These are phyloP conservation scores for Nematodospora valgi DNA, from an alignment of 805 yeast species.

Conservation along the genomic window DNA sequence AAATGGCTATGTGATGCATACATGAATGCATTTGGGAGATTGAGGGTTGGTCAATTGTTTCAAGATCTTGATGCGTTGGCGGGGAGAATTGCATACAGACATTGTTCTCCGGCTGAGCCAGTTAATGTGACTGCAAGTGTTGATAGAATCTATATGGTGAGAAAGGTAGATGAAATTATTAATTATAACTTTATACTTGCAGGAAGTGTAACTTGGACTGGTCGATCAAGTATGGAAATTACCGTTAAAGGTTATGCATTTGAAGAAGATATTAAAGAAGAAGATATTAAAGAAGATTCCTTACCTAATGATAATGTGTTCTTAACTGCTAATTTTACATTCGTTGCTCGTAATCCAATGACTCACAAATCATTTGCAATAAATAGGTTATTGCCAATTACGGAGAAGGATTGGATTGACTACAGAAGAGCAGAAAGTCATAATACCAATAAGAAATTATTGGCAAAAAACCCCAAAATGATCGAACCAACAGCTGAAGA, in stretches of 20 bases:
- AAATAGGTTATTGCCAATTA: slow-evolving; percentile 71
- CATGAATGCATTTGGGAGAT: slow-evolving; percentile 85
- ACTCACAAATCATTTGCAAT: slow-evolving; percentile 89
- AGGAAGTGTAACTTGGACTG: slow-evolving; percentile 94
- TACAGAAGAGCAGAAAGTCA: slow-evolving; percentile 86
- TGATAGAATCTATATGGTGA: slow-evolving; percentile 84
- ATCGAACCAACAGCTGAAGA: slow-evolving; percentile 68
- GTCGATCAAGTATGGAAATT: slow-evolving; percentile 93
- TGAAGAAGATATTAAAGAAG: slow-evolving; percentile 51
- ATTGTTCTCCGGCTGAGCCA: slow-evolving; percentile 93
- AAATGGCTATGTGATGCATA: slow-evolving; percentile 80
- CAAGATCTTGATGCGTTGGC: slow-evolving; percentile 94
- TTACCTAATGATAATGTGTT: slow-evolving; percentile 69
- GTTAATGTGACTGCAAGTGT: slow-evolving; percentile 95
- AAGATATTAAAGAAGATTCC: slow-evolving; percentile 50
- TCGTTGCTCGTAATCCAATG: slow-evolving; percentile 91
- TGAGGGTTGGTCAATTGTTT: slow-evolving; percentile 88
- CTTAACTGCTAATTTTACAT: slow-evolving; percentile 87
- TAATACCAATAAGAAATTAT: slow-evolving; percentile 79
- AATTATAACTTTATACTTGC: slow-evolving; percentile 77
- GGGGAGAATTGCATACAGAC: slow-evolving; percentile 89
- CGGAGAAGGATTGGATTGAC: slow-evolving; percentile 76
- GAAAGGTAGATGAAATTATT: slow-evolving; percentile 73
- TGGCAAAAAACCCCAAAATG: slow-evolving; percentile 62
- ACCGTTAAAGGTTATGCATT: slow-evolving; percentile 84